phyloP scores from a whole-genome alignment of 495 filamentous ascomycete genomes.

The Baudoinia panamericana region DNA sequence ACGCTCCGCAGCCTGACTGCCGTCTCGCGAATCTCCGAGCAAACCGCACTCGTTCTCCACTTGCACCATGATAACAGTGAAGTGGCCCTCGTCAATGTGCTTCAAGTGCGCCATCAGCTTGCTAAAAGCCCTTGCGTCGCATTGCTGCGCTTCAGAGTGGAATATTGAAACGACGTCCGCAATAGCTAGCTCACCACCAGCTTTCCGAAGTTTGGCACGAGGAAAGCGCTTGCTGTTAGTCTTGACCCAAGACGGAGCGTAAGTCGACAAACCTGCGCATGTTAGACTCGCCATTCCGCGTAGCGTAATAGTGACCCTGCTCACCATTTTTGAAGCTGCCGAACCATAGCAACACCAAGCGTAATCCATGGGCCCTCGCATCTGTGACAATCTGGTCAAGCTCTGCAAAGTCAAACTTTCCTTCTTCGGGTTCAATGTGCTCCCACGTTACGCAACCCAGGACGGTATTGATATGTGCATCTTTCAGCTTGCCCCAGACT shows the following conservation, averaged over 20 bases:
- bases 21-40: slow-evolving; percentile 36
- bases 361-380: slow-evolving; percentile 32
- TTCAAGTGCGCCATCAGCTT: slow-evolving; percentile 31
- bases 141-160: slow-evolving; percentile 24
- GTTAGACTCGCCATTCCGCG: background rate
- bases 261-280: slow-evolving; percentile 24
- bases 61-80: slow-evolving; percentile 40
- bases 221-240: slow-evolving; percentile 33
- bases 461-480: slow-evolving; percentile 36
- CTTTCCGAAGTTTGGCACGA: slow-evolving; percentile 22
- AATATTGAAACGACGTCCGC: slow-evolving; percentile 11
- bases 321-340: slow-evolving; percentile 40
- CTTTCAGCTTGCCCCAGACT: slow-evolving; percentile 34
- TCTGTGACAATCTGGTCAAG: slow-evolving; percentile 33
- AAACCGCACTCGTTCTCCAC: slow-evolving; percentile 39
- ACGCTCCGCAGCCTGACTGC: slow-evolving; percentile 28
- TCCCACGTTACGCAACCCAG: slow-evolving; percentile 42
- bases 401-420: slow-evolving; percentile 34
- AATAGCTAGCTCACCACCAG: slow-evolving; percentile 3
- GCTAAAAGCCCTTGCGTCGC: slow-evolving; percentile 31
- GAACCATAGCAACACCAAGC: slow-evolving; percentile 40
- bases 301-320: slow-evolving; percentile 1
- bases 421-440: slow-evolving; percentile 36
- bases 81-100: slow-evolving; percentile 31
- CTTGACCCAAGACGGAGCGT: slow-evolving; percentile 36